These are phyloP conservation scores for Russula sp. DNA, from an alignment of 768 basidiomycete species.

Conservation along the genomic window DNA sequence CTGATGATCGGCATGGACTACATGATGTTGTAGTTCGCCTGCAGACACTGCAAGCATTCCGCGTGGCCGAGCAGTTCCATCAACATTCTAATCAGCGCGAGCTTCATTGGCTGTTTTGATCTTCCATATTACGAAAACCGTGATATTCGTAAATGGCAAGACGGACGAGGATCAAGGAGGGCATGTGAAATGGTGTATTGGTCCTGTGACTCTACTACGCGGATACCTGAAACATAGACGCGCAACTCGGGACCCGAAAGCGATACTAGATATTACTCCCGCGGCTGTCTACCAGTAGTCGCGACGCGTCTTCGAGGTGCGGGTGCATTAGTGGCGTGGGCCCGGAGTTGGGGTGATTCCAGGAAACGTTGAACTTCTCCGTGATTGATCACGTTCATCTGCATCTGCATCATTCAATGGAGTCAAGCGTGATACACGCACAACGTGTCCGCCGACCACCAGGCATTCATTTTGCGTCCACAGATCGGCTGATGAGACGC, in stretches of 20 bases:
- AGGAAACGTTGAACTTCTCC: neutral
- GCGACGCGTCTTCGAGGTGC: neutral
- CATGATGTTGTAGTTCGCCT: conserved; percentile 3
- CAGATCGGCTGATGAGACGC: conserved; percentile 18
- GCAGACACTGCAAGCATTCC: neutral
- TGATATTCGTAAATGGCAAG: neutral
- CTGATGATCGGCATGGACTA: conserved; percentile 9
- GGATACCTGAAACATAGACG: conserved; percentile 1
- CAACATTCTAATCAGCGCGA: neutral
- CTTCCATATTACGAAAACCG: neutral
- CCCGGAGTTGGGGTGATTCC: neutral
- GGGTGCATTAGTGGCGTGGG: neutral
- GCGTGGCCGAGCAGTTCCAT: neutral
- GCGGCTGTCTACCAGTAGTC: neutral
- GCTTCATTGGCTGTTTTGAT: neutral
- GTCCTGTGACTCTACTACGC: neutral
- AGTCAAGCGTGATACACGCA: conserved; percentile 5
- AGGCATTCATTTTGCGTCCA: conserved; percentile 17
- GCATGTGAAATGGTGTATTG: conserved; percentile 7
- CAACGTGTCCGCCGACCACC: conserved; percentile 17
- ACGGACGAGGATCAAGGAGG: conserved; percentile 4
- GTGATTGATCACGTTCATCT: conserved; percentile 13
- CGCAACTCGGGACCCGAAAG: neutral
- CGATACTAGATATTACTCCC: neutral
- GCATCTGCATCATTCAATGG: neutral